Base-by-base conservation (phyloP, 2,329 filamentous ascomycete genomes). In the Alternaria gaisen region DNA sequence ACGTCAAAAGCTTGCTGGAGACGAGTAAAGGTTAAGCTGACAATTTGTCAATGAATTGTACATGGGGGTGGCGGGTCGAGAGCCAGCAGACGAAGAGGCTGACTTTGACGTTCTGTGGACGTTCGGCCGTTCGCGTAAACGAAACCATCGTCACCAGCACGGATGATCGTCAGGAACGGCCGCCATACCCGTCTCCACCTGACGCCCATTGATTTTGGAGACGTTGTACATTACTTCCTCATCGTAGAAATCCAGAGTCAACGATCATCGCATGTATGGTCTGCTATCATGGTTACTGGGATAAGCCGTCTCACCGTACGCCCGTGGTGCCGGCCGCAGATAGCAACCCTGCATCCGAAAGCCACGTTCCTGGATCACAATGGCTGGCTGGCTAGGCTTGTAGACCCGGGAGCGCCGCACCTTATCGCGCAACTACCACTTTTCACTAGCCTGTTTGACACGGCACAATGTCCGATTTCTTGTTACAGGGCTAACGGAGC, bases 361-460 rank as follows among this genome's bases (percentile, higher is more conserved):
- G 34, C 38, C 56, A 62, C 51, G 56, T 59, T 62, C 26, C 43
- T 58, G 47, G 40, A 43, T 24, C 30, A 44, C 24, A 50, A 18
- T 59, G 44, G 44, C 41, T 62, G 55, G 50, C 60, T 57, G 53
- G 24, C 41, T 47, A 56, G 36, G 32, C 40, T 32, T 24, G 32
- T 57, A 36, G 47, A 34, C 22, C 43, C 56, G 52, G 56, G 60
- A 55, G 46, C 56, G 56, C 51, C 56, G 56, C 60, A 55, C 55
- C 48, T 54, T 59, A 48, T 48, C 59, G 36, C 26, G 51, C 59
- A 54, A 40, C 57, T 53, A 53, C 40, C 42, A 48, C 38, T 20
- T 16, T 43, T 44, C 40, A 36, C 60, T 62, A 59, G 47, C 56
- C 51, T 34, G 32, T 62, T 52, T 50, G 41, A 47, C 20, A 22